Percentiles rank a stretch among this genome's conserved stretches.
Evolutionary conservation across 2,329 filamentous ascomycete species (phyloP).

Genomic region (Diaporthe destruens): DNA sequence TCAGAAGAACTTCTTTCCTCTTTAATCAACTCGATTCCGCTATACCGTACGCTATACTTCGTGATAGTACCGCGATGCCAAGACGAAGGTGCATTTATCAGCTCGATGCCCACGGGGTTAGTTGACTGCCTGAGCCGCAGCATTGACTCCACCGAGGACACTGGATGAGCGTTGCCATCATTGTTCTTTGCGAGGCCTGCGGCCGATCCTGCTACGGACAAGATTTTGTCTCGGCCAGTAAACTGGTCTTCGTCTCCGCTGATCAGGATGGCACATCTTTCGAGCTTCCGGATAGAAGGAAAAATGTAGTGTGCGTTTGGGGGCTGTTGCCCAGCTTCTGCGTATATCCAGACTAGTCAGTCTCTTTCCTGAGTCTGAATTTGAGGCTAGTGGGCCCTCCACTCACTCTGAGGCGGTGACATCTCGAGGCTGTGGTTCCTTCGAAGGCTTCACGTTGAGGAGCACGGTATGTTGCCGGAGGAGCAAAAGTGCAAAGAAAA

Average conservation of each 20-base stretch:
- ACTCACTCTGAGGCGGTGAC: not conserved
- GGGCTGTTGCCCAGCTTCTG: not conserved
- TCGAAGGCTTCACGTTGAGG: not conserved
- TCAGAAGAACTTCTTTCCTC: too few species aligned
- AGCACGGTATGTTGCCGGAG: too few species aligned
- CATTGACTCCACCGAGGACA: not conserved
- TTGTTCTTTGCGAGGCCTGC: too few species aligned
- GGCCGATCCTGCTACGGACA: not conserved
- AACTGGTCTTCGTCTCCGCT: not conserved
- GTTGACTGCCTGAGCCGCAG: not conserved
- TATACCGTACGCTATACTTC: too few species aligned
- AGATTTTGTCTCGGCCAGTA: not conserved
- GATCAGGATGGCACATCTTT: not conserved
- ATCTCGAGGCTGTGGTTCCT: not conserved
- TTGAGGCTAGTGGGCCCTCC: not conserved
- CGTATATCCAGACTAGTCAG: not conserved
- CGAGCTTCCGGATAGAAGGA: not conserved
- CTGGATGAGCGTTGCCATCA: not conserved
- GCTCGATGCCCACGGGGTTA: not conserved
- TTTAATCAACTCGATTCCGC: too few species aligned
- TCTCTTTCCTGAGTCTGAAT: too few species aligned
- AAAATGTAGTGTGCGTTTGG: constrained; percentile 4
- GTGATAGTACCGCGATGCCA: not conserved
- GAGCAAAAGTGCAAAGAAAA: too few species aligned
- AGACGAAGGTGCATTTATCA: not conserved